Conservation (phyloP, 139 green algal genomes). For the Klebsormidium nitens region DNA sequence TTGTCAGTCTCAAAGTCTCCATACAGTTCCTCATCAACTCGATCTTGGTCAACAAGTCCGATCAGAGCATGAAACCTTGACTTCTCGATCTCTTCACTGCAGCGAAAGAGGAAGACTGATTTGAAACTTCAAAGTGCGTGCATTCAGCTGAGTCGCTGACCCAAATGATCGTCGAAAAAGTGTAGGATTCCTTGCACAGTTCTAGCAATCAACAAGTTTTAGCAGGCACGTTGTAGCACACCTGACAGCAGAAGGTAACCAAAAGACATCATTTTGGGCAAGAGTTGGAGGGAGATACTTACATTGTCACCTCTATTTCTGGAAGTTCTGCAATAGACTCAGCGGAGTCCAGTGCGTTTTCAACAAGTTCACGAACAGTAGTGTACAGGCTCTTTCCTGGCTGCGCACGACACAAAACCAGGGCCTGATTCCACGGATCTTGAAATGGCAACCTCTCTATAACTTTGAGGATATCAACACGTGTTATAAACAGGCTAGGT, state of each 20-base stretch:
- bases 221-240: too few relatives aligned
- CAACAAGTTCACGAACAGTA: slow-evolving; percentile 88
- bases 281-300: too few relatives aligned
- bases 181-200: too few relatives aligned
- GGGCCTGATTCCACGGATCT: background rate
- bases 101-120: too few relatives aligned
- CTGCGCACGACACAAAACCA: slow-evolving; percentile 46
- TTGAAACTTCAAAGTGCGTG: too few relatives aligned
- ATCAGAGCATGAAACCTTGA: slow-evolving; percentile 66
- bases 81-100: slow-evolving; percentile 25
- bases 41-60: slow-evolving; percentile 67
- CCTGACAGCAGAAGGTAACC: too few relatives aligned
- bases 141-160: too few relatives aligned
- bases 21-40: slow-evolving; percentile 85
- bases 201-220: too few relatives aligned
- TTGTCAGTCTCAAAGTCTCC: slow-evolving; percentile 83
- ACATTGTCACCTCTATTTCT: slow-evolving; percentile 37
- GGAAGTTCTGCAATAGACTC: slow-evolving; percentile 65
- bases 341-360: slow-evolving; percentile 88
- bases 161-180: too few relatives aligned
- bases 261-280: too few relatives aligned
- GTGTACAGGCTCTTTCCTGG: slow-evolving; percentile 95
- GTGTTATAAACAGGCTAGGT: too few relatives aligned
- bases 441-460: background rate
- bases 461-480: too few relatives aligned